Evolutionary conservation across 305 asterid species (phyloP), one percentile per base, ranked within the genome.

Genomic region (Plantago lanceolata): DNA sequence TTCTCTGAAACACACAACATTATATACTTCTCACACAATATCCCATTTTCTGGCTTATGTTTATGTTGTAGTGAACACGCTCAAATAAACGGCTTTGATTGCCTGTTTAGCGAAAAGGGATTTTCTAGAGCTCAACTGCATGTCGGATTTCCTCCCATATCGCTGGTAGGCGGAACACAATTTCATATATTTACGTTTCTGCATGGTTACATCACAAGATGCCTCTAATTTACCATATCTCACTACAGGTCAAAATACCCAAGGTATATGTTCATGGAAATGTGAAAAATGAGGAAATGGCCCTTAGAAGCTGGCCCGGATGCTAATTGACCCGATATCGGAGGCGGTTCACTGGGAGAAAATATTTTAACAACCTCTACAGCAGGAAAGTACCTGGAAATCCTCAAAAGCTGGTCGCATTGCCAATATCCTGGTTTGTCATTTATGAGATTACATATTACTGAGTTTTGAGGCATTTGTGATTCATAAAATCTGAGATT

Each of bases 181-280:
- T 63, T 26, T 44, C 59, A 16, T 65, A 24, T 19, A 17, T 20
- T 67, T 52, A 43, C 21, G 47, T 53, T 49, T 54, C 50, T 24
- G 49, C 48, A 35, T n/a, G 44, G 1, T 24, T n/a, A 68, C 18
- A 16, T 62, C 24, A 11, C 19, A 19, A 13, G 56, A 51, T 65
- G 53, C 67, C 56, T 24, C 16, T 44, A 56, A 37, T 31, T 35
- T 70, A 40, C 70, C 8, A 2, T 48, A 13, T 68, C n/a, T n/a
- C 61, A 40, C 67, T 44, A 60, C 87, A 92, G 98, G 82, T 75
- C 12, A 85, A 76, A 69, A 78, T 20, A 14, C 89, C 94, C 15
- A 89, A 79, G 80, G 88, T 85, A 14, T 89, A 59, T 68, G 75
- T 87, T 58, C 96, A 85, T 66, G 96, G 95, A 65, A 83, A 77